phyloP scores from a whole-genome alignment of 768 basidiomycete species.

The Boletus coccyginus region DNA sequence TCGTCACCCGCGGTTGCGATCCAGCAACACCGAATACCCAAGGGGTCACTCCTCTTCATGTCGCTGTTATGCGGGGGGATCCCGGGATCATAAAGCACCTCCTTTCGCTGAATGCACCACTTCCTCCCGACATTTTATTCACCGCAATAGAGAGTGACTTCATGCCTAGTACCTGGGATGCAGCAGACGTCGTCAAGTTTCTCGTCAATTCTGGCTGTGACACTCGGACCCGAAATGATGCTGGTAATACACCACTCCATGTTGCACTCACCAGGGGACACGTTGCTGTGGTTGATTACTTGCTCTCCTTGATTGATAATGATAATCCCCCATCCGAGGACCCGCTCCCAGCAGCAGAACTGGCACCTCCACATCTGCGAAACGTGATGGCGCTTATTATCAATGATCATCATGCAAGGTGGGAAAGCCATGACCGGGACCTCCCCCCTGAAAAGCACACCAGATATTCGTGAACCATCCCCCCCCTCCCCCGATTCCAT shows the following conservation, averaged over 20 bases:
- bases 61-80: not conserved
- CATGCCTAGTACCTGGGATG: too few species aligned
- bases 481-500: too few species aligned
- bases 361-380: too few species aligned
- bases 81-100: not conserved
- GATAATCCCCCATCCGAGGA: too few species aligned
- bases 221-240: not conserved
- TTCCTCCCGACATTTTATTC: not conserved
- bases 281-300: not conserved
- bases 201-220: not conserved
- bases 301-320: not conserved
- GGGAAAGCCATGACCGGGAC: too few species aligned
- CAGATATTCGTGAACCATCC: too few species aligned
- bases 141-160: not conserved
- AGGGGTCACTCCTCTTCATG: not conserved
- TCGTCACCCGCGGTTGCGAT: not conserved
- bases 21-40: not conserved
- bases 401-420: too few species aligned
- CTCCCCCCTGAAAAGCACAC: too few species aligned
- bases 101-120: not conserved
- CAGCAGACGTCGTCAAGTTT: not conserved
- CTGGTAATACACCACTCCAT: not conserved
- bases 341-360: too few species aligned
- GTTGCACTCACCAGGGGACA: not conserved
- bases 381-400: too few species aligned